Percentiles rank a stretch among this genome's conserved stretches.
Conservation (phyloP, 805 yeast species). For the Candida glaebosa region DNA sequence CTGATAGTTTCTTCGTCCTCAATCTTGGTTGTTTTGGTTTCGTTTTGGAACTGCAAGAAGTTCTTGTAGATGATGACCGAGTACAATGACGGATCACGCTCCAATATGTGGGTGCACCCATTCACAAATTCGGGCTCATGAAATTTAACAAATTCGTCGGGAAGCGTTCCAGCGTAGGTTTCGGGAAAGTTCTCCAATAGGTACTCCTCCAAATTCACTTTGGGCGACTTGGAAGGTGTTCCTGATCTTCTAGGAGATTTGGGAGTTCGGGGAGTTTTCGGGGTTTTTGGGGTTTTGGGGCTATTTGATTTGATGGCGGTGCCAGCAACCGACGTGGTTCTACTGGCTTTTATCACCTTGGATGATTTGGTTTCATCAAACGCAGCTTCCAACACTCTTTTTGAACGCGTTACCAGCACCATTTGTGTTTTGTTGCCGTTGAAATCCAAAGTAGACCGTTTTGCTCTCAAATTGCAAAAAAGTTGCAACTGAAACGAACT, state of each 20-base stretch:
- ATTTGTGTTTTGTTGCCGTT: background rate
- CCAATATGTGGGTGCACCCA: constrained; percentile 27
- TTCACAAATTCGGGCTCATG: constrained; percentile 33
- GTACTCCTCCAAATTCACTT: constrained; percentile 14
- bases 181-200: constrained; percentile 11
- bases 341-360: too few relatives aligned
- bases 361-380: background rate
- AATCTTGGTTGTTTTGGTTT: too few relatives aligned
- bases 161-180: constrained; percentile 19
- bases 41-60: constrained; percentile 21
- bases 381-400: background rate
- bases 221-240: constrained; percentile 5
- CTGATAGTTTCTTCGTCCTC: constrained; percentile 17
- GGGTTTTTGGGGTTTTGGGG: constrained; percentile 3
- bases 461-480: background rate
- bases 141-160: constrained; percentile 22
- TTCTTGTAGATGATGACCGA: constrained; percentile 26
- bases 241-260: constrained; percentile 5
- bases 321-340: too few relatives aligned
- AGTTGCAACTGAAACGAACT: too few relatives aligned
- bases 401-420: background rate
- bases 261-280: constrained; percentile 6
- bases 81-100: constrained; percentile 32
- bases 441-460: background rate
- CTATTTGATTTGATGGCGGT: background rate